These are phyloP conservation scores for Tolypocladium endophyticum DNA, from an alignment of 2,329 filamentous ascomycete species.

Conservation along the genomic window DNA sequence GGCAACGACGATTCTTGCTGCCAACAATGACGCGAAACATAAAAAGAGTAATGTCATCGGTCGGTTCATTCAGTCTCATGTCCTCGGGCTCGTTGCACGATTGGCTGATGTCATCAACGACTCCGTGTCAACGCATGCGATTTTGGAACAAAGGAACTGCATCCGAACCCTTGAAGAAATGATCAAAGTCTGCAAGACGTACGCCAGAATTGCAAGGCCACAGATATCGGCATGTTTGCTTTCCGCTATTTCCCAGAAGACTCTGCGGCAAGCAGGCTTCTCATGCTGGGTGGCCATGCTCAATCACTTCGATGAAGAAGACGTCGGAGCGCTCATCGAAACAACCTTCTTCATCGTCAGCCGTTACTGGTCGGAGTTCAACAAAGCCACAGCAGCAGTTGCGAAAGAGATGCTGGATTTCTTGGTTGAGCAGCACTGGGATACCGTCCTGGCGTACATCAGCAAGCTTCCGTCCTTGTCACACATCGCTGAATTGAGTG, in stretches of 20 bases:
- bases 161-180: slow-evolving; percentile 82
- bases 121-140: slow-evolving; percentile 37
- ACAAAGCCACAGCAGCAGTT: slow-evolving; percentile 44
- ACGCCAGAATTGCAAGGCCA: slow-evolving; percentile 70
- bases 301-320: slow-evolving; percentile 61
- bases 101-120: slow-evolving; percentile 75
- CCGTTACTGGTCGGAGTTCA: slow-evolving; percentile 65
- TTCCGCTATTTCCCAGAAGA: slow-evolving; percentile 64
- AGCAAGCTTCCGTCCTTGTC: slow-evolving; percentile 69
- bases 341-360: slow-evolving; percentile 83
- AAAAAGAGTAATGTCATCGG: slow-evolving; percentile 51
- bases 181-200: slow-evolving; percentile 62
- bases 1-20: slow-evolving; percentile 27
- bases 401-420: slow-evolving; percentile 54
- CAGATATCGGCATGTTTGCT: slow-evolving; percentile 93
- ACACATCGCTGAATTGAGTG: slow-evolving; percentile 56
- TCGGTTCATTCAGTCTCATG: slow-evolving; percentile 70
- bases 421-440: slow-evolving; percentile 52
- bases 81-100: slow-evolving; percentile 76
- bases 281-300: slow-evolving; percentile 77
- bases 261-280: slow-evolving; percentile 71
- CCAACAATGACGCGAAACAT: slow-evolving; percentile 30
- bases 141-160: slow-evolving; percentile 63
- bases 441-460: slow-evolving; percentile 54
- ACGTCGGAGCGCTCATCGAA: slow-evolving; percentile 70